Evolutionary conservation across 2,329 filamentous ascomycete species (phyloP).

Genomic region (Fusarium vanettenii): DNA sequence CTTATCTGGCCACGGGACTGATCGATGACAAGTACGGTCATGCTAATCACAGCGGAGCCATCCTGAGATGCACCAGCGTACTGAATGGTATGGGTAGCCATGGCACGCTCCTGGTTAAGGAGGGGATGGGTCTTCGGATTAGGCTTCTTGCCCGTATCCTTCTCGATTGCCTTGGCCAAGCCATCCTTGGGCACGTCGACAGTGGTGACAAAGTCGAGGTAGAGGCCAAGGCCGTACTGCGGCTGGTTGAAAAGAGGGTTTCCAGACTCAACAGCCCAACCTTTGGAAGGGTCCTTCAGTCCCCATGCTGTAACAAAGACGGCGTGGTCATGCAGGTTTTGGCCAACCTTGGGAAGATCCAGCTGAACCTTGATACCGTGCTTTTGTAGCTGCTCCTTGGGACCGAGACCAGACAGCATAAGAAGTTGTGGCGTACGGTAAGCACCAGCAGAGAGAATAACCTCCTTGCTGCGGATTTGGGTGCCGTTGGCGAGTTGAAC

Average conservation of each 20-base stretch:
- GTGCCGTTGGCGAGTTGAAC: conserved; percentile 12
- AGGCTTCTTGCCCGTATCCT: neutral
- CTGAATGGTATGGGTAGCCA: neutral
- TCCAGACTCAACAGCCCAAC: neutral
- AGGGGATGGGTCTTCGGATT: neutral
- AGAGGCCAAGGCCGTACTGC: neutral
- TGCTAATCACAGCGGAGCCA: neutral
- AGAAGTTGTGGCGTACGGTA: conserved; percentile 52
- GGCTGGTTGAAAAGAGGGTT: neutral
- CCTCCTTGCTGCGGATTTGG: conserved; percentile 46
- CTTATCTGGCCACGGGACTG: neutral
- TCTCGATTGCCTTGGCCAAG: neutral
- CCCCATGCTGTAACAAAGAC: neutral
- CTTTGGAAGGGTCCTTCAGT: neutral
- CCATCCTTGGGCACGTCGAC: neutral
- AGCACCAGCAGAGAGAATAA: conserved; percentile 51
- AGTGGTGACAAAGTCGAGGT: neutral
- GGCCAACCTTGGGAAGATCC: neutral
- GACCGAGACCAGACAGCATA: conserved; percentile 52
- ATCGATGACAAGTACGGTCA: neutral
- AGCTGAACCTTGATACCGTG: neutral
- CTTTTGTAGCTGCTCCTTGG: conserved; percentile 35
- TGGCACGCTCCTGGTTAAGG: neutral
- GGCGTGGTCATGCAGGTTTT: neutral
- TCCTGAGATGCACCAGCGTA: neutral